phyloP scores from a whole-genome alignment of 1,284 basidiomycete genomes.

The Meira miltonrushii region DNA sequence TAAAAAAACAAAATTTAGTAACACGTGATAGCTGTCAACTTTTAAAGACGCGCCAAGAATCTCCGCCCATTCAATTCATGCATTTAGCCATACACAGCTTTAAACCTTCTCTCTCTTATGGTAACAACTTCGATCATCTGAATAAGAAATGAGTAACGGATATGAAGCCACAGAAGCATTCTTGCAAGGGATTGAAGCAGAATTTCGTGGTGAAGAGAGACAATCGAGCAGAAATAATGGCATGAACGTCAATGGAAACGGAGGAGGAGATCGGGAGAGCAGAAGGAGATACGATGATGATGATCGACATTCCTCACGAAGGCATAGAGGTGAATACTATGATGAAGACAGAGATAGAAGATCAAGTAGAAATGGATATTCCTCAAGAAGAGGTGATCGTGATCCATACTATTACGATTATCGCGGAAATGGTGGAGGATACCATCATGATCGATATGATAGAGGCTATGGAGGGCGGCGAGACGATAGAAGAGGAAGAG shows the following conservation, averaged over 20 bases:
- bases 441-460: constrained; percentile 38
- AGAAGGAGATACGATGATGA: neutral
- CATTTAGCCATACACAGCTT: no score
- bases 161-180: constrained; percentile 3
- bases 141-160: neutral
- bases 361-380: neutral
- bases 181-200: neutral
- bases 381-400: neutral
- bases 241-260: neutral
- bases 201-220: neutral
- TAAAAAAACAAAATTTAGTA: no score
- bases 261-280: constrained; percentile 4
- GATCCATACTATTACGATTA: constrained; percentile 6
- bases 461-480: constrained; percentile 5
- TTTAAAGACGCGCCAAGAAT: no score
- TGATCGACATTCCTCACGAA: neutral
- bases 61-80: no score
- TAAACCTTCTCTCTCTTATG: no score
- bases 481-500: constrained; percentile 5
- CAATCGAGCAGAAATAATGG: neutral
- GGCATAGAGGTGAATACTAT: neutral
- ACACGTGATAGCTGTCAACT: no score
- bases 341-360: neutral
- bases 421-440: constrained; percentile 27
- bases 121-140: no score